A percentile compares a stretch with the other conserved stretches of the same genome.
Conservation (phyloP, 495 filamentous ascomycete genomes). For the Xylaria curta region DNA sequence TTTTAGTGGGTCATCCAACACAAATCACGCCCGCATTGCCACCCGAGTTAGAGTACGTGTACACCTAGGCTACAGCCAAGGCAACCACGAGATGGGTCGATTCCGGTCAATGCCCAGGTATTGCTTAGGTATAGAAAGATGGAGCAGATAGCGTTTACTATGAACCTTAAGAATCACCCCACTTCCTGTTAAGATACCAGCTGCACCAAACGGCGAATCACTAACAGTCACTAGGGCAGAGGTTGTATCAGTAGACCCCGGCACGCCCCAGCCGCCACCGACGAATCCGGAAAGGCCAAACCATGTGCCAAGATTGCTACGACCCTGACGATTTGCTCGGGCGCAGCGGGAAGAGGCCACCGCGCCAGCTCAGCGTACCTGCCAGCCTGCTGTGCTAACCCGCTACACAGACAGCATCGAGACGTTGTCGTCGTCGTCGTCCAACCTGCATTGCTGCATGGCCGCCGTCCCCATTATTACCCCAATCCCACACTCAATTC, state of each 20-base stretch:
- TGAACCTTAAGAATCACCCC: neutral
- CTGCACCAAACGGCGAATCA: constrained; percentile 9
- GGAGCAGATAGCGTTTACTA: neutral
- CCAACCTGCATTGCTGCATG: neutral
- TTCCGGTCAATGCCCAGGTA: neutral
- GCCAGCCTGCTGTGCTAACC: neutral
- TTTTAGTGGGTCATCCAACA: neutral
- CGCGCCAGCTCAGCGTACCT: constrained; percentile 9
- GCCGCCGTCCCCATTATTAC: neutral
- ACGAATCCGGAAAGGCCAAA: constrained; percentile 15
- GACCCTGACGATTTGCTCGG: constrained; percentile 2
- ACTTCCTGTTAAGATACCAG: constrained; percentile 9
- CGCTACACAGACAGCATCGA: neutral
- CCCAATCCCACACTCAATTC: constrained; percentile 5
- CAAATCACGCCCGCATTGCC: constrained; percentile 10
- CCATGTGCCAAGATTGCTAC: neutral
- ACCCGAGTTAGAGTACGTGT: neutral
- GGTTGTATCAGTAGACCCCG: neutral
- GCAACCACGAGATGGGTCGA: neutral
- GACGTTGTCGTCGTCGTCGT: neutral
- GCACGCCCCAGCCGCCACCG: neutral
- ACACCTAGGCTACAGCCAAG: neutral
- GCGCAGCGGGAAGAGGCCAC: neutral
- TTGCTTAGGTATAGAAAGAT: neutral
- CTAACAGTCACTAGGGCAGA: neutral